Base-by-base conservation (phyloP, 768 basidiomycete species). In the Phylloporus rhodoxanthus region DNA sequence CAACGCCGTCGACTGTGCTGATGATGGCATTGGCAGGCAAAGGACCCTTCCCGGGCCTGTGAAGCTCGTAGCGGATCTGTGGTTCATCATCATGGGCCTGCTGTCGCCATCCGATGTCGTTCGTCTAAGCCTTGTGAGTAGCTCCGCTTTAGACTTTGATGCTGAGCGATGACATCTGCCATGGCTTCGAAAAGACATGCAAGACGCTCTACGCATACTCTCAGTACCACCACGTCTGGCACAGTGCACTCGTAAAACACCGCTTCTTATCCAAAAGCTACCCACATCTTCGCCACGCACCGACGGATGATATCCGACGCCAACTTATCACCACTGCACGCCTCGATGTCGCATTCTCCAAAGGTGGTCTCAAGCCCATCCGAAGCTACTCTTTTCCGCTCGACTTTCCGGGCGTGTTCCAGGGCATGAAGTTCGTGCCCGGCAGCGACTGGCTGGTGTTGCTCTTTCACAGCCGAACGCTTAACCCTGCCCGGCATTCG, bases 381-480 rank as follows among this genome's bases (percentile, higher is more conserved):
- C 47, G 56, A 11, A 66, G 55, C 8, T 54, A 58, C 29, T 56
- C 66, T 17, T 66, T 66, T 17, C 64, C 63, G 4, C 56, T 66
- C 20, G 61, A 63, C 13, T 58, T 67, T 28, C 61, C 66, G 7
- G 64, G 64, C 3, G 50, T 65, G 8, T 65, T 66, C 45, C 64
- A 67, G 47, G 64, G 64, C 28, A 37, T 66, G 48, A 63, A 56
- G 36, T 66, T 68, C 45, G n/a, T 63, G 37, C 58, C 64, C 8
- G 64, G 64, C 8, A 56, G 56, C 33, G 55, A 62, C 45, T 65
- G 64, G 64, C 58, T 65, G 2, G 63, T 65, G 13, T 43, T 65
- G 20, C 55, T 67, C n/a, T 65, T 67, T 37, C 64, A 65, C 45
- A 65, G 64, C 28, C 58, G 66, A 7, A 59, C 51, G 17, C 58